A percentile compares a stretch with the other conserved stretches of the same genome.
Evolutionary conservation across 305 asterid species (phyloP).

Genomic region (Plantago lanceolata): DNA sequence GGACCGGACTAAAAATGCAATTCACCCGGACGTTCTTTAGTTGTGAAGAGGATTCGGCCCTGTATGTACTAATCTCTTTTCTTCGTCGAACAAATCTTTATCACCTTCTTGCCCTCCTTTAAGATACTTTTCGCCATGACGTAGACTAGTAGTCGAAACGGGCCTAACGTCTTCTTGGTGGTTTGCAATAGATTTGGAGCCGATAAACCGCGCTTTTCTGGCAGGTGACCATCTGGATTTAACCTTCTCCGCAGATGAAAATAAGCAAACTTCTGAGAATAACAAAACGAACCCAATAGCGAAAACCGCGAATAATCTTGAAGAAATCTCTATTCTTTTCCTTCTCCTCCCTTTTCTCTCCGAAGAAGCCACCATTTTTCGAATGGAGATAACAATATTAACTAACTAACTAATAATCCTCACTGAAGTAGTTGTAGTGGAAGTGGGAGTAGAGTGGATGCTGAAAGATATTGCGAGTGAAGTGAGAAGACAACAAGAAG

Average conservation of each 20-base stretch:
- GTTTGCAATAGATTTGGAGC: not conserved
- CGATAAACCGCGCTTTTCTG: constrained; percentile 41
- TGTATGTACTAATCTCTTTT: constrained; percentile 61
- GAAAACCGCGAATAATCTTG: constrained; percentile 28
- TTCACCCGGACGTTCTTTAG: constrained; percentile 15
- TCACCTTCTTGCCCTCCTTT: too few relatives aligned
- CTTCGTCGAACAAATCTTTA: constrained; percentile 41
- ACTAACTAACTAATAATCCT: too few relatives aligned
- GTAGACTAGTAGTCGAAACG: not conserved
- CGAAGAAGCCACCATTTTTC: constrained; percentile 19
- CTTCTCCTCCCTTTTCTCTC: constrained; percentile 24
- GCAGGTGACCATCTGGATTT: constrained; percentile 33
- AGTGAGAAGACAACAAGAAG: not conserved
- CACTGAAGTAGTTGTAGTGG: constrained; percentile 6
- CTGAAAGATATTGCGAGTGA: constrained; percentile 23
- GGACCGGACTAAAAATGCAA: too few relatives aligned
- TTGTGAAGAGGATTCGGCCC: constrained; percentile 87
- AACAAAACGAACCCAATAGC: constrained; percentile 35
- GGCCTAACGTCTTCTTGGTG: not conserved
- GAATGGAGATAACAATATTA: constrained; percentile 3
- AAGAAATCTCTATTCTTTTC: constrained; percentile 14
- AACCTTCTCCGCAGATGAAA: constrained; percentile 24
- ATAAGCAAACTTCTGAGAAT: constrained; percentile 31
- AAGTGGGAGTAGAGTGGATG: constrained; percentile 1
- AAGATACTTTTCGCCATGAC: not conserved